Evolutionary conservation across 306 rosid genomes (phyloP), one percentile per base, ranked within the genome.

Genomic region (Cotoneaster glaucophyllus): DNA sequence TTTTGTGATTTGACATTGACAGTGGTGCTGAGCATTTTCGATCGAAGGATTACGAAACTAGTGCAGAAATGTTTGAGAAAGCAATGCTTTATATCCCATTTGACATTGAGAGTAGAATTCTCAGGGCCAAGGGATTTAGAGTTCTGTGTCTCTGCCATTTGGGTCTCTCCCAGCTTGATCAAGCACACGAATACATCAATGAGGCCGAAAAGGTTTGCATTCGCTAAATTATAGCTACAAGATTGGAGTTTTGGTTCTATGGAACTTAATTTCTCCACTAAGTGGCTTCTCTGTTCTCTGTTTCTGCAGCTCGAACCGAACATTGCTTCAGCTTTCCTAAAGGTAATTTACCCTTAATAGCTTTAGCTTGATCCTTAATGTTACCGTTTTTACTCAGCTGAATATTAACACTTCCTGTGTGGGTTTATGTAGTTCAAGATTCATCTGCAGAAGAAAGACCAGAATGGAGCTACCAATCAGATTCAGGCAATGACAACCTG

Each of bases 1-100:
- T 25, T 78, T 32, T 53, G 72, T 74, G 13, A 26, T 61, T 37
- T 37, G 41, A 37, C 41, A 37, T 61, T 34, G 73, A 37, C 90
- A 95, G 98, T 53, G 97, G 86, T 61, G 96, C 97, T 50, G 93
- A 87, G 77, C 81, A 82, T 85, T 95, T 95, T 78, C 97, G 88
- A 32, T 80, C 88, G 69, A 95, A 92, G 83, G 96, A 89, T 76
- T 95, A 95, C 67, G 89, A 64, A 79, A 87, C 86, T 64, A 92
- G 98, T 81, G 96, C 93, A 53, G 97, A 92, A 78, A 84, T 92
- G 83, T 95, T 92, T 48, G 98, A 95, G 86, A 95, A 92, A 84
- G 86, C 98, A 77, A 89, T 95, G 97, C 93, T 95, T 67, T 95
- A 92, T 77, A 74, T 95, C 74, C 87, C 96, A 73, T 84, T 87